phyloP scores from a whole-genome alignment of 202 grass and related monocot genomes.

The Dendrocalamus latiflorus region DNA sequence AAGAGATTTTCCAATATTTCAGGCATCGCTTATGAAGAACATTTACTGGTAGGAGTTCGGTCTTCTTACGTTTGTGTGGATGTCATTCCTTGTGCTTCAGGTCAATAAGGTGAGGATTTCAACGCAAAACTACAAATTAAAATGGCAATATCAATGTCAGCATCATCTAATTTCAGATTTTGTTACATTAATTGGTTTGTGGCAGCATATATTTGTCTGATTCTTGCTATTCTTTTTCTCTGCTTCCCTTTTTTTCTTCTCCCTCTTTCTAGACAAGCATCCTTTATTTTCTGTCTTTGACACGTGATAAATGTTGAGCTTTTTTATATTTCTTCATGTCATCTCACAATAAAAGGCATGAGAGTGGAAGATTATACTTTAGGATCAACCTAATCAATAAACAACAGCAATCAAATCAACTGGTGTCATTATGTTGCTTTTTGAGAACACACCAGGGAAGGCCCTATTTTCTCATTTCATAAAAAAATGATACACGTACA shows the following conservation, averaged over 20 bases:
- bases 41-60: constrained; percentile 77
- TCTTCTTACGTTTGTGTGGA: constrained; percentile 78
- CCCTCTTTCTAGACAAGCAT: not conserved
- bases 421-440: not conserved
- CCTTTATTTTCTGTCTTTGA: not conserved
- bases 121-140: too few species aligned
- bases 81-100: constrained; percentile 75
- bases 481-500: too few species aligned
- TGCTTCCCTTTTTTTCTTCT: not conserved
- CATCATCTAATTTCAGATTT: constrained; percentile 8
- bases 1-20: constrained; percentile 28
- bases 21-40: constrained; percentile 63
- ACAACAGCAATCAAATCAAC: too few species aligned
- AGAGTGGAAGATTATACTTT: too few species aligned
- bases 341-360: not conserved
- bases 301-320: not conserved
- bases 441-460: not conserved
- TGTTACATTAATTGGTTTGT: not conserved
- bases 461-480: not conserved
- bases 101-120: constrained; percentile 55
- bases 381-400: too few species aligned
- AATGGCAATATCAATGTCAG: not conserved
- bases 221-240: not conserved
- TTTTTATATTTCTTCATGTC: not conserved
- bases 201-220: not conserved